Evolutionary conservation across 176 grass and related monocot genomes (phyloP).

Genomic region (Rhipidocladum racemiflorum): DNA sequence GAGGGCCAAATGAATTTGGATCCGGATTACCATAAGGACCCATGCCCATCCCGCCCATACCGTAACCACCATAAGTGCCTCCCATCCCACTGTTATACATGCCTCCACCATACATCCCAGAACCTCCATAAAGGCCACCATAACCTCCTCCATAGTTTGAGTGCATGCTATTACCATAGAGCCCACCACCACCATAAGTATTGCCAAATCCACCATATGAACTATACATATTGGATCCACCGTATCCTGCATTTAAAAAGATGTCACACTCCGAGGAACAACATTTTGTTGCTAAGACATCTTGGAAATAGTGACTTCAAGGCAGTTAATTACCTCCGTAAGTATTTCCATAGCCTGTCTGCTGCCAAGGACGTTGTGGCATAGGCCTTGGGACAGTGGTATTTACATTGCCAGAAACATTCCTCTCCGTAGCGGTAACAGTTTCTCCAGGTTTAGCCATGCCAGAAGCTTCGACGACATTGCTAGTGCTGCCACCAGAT

Average conservation of each 20-base stretch:
- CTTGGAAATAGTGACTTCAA: background rate
- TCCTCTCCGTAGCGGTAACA: conserved; percentile 44
- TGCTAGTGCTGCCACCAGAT: conserved; percentile 73
- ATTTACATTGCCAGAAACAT: conserved; percentile 30
- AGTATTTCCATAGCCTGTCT: conserved; percentile 58
- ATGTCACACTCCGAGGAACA: background rate
- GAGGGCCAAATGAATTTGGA: conserved; percentile 72
- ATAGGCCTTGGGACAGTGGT: conserved; percentile 48
- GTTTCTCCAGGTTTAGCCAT: conserved; percentile 81
- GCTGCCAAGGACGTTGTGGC: conserved; percentile 83
- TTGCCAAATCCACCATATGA: conserved; percentile 47
- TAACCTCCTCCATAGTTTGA: conserved; percentile 57
- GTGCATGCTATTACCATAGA: conserved; percentile 71
- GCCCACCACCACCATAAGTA: conserved; percentile 41
- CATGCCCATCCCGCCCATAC: conserved; percentile 67
- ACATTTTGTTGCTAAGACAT: background rate
- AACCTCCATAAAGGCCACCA: conserved; percentile 49
- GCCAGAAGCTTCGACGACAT: conserved; percentile 88
- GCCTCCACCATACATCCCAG: conserved; percentile 70
- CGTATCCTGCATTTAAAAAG: conserved; percentile 51
- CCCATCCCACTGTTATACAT: conserved; percentile 58
- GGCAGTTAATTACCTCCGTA: conserved; percentile 56
- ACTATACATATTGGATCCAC: conserved; percentile 58
- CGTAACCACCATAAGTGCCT: conserved; percentile 43
- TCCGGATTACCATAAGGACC: conserved; percentile 73